phyloP scores from a whole-genome alignment of 2,329 filamentous ascomycete species.

The Sarocladiaceae sp. region DNA sequence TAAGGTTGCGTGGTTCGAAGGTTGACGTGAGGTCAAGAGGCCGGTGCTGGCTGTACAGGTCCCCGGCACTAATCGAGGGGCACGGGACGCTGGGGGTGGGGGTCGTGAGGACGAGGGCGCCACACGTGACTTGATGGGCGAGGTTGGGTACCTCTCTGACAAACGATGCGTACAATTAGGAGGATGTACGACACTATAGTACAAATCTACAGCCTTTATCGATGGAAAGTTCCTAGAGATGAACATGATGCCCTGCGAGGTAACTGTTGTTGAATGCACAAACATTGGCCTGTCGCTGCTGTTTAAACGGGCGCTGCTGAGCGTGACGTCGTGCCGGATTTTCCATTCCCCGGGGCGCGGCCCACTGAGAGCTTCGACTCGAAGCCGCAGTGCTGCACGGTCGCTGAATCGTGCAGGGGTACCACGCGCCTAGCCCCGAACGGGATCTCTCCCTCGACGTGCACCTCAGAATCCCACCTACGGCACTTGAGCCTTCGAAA shows the following conservation, averaged over 20 bases:
- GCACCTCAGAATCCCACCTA: conserved; percentile 28
- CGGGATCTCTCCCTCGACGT: conserved; percentile 24
- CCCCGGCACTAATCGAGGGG: conserved; percentile 22
- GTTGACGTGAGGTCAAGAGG: no score
- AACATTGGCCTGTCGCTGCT: no score
- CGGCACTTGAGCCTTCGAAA: conserved; percentile 20
- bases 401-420: conserved; percentile 16
- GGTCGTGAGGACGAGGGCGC: not conserved
- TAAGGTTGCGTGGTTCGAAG: not conserved
- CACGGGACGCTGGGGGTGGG: conserved; percentile 19
- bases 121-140: conserved; percentile 16
- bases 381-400: no score
- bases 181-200: not conserved
- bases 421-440: conserved; percentile 25
- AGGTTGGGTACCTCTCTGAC: not conserved
- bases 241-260: no score
- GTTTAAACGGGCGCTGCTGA: not conserved
- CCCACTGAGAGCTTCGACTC: no score
- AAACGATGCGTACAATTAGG: not conserved
- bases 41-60: not conserved
- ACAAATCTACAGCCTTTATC: not conserved
- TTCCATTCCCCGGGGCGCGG: conserved; percentile 6
- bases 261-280: no score
- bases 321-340: conserved; percentile 9
- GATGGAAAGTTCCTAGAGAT: no score